Conservation (phyloP, 108 stramenopile genomes). For the Cyclotella atomus region DNA sequence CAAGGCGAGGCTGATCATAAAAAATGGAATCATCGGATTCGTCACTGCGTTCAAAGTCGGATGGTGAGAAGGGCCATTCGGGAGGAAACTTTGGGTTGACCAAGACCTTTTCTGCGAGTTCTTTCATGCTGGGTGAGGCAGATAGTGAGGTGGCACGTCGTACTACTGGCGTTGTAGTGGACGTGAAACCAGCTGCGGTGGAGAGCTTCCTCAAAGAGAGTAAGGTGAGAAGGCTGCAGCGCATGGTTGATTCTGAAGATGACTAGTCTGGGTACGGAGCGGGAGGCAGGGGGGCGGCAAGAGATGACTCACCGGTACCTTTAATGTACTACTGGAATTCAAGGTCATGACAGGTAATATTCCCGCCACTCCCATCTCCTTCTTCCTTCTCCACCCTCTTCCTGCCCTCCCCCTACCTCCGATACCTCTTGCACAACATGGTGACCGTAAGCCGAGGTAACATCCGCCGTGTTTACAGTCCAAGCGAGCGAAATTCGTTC, state of each 20-base stretch:
- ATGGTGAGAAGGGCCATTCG: slow-evolving; percentile 80
- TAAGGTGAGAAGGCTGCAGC: slow-evolving; percentile 14
- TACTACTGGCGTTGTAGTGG: background rate
- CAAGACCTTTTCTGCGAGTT: slow-evolving; percentile 53
- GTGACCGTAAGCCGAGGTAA: slow-evolving; percentile 25
- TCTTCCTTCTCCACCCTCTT: background rate
- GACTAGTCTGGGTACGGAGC: no score
- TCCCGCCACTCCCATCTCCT: background rate
- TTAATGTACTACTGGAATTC: no score
- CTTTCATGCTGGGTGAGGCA: slow-evolving; percentile 29
- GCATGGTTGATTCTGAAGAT: slow-evolving; percentile 6
- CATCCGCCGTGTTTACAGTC: slow-evolving; percentile 37
- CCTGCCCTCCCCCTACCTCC: background rate
- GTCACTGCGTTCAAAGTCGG: slow-evolving; percentile 76
- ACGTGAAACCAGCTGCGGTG: slow-evolving; percentile 7
- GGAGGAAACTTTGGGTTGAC: slow-evolving; percentile 75
- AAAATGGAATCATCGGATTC: slow-evolving; percentile 78
- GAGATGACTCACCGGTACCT: no score
- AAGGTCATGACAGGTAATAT: no score
- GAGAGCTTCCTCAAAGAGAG: slow-evolving; percentile 12
- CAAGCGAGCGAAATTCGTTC: slow-evolving; percentile 2
- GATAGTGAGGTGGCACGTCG: background rate
- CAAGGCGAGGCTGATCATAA: slow-evolving; percentile 75
- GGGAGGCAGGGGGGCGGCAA: no score
- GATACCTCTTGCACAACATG: background rate